phyloP scores from a whole-genome alignment of 2,329 filamentous ascomycete genomes.

The Arachnopeziza araneosa region DNA sequence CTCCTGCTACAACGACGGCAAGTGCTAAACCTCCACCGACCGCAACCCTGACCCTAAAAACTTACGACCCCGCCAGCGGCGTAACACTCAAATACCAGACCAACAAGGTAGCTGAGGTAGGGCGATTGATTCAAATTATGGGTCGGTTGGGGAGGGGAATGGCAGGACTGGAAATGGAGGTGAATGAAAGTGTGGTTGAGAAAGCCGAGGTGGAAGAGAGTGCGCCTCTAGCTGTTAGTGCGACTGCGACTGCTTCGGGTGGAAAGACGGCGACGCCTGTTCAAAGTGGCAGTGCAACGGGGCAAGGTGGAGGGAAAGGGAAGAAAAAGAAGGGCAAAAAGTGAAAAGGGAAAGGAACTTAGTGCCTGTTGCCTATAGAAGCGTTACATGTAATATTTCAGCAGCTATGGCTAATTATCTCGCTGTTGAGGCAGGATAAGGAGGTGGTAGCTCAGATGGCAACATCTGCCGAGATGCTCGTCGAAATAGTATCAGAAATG shows the following conservation, averaged over 20 bases:
- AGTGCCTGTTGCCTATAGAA: background rate
- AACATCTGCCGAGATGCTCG: background rate
- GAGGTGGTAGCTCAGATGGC: background rate
- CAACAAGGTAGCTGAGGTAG: conserved; percentile 84
- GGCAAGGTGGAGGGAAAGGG: conserved; percentile 45
- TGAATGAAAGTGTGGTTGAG: background rate
- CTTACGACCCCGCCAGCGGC: conserved; percentile 78
- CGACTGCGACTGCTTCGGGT: conserved; percentile 33
- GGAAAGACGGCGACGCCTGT: conserved; percentile 50
- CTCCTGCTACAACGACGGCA: conserved; percentile 18
- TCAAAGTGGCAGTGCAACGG: conserved; percentile 11
- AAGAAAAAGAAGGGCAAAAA: conserved; percentile 70
- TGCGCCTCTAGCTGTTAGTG: conserved; percentile 20
- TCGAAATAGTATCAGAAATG: background rate
- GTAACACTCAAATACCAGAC: conserved; percentile 87
- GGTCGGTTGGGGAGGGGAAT: conserved; percentile 69
- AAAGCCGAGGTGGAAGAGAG: conserved; percentile 22
- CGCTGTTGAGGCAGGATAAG: too few relatives aligned
- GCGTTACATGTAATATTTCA: too few relatives aligned
- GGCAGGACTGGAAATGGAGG: conserved; percentile 41
- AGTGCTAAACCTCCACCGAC: conserved; percentile 38
- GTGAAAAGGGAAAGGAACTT: conserved; percentile 35
- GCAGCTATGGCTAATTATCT: too few relatives aligned
- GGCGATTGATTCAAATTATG: conserved; percentile 68
- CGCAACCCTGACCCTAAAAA: conserved; percentile 77